Evolutionary conservation across 2,329 filamentous ascomycete genomes (phyloP).

Genomic region (Fusarium sp.): DNA sequence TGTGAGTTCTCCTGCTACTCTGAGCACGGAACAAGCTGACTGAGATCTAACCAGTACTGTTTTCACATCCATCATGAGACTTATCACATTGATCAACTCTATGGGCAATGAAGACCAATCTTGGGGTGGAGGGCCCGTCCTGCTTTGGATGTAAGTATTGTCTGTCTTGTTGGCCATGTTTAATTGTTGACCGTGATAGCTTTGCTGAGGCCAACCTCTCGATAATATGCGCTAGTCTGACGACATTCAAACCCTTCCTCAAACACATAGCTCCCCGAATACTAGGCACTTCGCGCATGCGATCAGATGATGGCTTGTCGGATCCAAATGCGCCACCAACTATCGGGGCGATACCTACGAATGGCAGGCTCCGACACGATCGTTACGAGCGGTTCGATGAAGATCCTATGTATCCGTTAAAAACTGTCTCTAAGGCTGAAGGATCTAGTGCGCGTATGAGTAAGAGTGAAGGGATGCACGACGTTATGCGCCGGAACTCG

Average conservation of each 20-base stretch:
- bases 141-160: conserved; percentile 31
- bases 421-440: conserved; percentile 10
- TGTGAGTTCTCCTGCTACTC: neutral
- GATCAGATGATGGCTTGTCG: conserved; percentile 10
- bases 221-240: conserved; percentile 24
- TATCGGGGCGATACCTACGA: conserved; percentile 7
- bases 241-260: conserved; percentile 28
- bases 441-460: neutral
- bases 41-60: conserved; percentile 6
- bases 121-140: conserved; percentile 18
- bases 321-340: conserved; percentile 23
- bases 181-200: neutral
- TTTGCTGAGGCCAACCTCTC: conserved; percentile 33
- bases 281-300: conserved; percentile 1
- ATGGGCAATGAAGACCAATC: conserved; percentile 15
- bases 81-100: conserved; percentile 16
- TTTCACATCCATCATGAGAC: conserved; percentile 30
- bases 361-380: conserved; percentile 1
- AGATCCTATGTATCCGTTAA: conserved; percentile 10
- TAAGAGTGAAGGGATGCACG: neutral
- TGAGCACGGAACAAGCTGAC: neutral
- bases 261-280: conserved; percentile 27
- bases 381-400: conserved; percentile 19
- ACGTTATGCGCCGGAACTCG: neutral
- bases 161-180: neutral